Percentiles rank a stretch among this genome's conserved stretches.
Evolutionary conservation across 345 rosid species (phyloP).

Genomic region (Nephelium lappaceum): DNA sequence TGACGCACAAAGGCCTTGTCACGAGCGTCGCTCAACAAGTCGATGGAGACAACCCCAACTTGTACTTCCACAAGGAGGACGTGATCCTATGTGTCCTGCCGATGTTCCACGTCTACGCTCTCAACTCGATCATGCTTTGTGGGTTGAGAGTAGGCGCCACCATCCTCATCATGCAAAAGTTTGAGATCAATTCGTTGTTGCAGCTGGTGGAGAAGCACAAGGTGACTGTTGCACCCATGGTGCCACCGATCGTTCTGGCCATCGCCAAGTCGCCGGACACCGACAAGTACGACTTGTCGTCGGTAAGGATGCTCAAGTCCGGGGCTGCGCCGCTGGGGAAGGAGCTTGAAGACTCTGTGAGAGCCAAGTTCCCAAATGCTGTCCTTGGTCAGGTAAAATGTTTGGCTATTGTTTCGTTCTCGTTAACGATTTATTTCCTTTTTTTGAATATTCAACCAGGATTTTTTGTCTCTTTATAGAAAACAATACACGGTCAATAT

Average conservation of each 20-base stretch:
- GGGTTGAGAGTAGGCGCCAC: slow-evolving; percentile 84
- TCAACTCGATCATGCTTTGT: slow-evolving; percentile 73
- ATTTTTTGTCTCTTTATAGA: background rate
- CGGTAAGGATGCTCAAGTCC: slow-evolving; percentile 66
- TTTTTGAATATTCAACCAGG: background rate
- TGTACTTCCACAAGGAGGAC: slow-evolving; percentile 67
- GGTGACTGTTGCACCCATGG: slow-evolving; percentile 77
- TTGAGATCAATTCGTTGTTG: slow-evolving; percentile 56
- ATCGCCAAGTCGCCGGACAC: slow-evolving; percentile 62
- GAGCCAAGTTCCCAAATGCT: slow-evolving; percentile 75
- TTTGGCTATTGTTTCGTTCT: background rate
- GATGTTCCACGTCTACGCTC: slow-evolving; percentile 76
- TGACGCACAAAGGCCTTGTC: slow-evolving; percentile 74
- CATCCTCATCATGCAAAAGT: slow-evolving; percentile 80
- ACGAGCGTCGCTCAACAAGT: slow-evolving; percentile 92
- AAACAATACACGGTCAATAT: too few species aligned
- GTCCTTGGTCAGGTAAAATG: slow-evolving; percentile 78
- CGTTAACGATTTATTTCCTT: background rate
- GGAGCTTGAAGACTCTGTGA: slow-evolving; percentile 80
- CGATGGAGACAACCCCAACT: slow-evolving; percentile 92
- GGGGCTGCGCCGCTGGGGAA: slow-evolving; percentile 94
- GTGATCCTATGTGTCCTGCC: slow-evolving; percentile 79
- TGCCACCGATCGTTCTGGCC: slow-evolving; percentile 77
- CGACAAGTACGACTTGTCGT: slow-evolving; percentile 68
- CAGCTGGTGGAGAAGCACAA: slow-evolving; percentile 63